These are phyloP conservation scores for Pistacia integerrima DNA, from an alignment of 345 rosid genomes.

Conservation along the genomic window DNA sequence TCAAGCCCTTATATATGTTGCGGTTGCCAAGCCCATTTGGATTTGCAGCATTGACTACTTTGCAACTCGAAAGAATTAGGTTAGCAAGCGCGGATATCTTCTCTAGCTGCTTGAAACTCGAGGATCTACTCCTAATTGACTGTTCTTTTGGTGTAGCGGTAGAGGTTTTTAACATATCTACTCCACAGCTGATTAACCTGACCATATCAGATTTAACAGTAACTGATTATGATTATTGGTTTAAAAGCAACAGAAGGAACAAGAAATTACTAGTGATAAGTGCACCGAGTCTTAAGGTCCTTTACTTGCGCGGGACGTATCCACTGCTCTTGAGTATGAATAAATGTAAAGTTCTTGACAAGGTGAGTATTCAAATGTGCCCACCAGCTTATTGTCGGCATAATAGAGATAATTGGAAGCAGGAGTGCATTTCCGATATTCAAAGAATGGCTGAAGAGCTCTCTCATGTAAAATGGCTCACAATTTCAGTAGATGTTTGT, in stretches of 20 bases:
- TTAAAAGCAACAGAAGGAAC: neutral
- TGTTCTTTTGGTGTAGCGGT: neutral
- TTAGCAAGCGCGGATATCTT: neutral
- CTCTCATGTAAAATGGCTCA: neutral
- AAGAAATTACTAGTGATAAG: neutral
- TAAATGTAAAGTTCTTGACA: neutral
- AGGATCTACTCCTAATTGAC: neutral
- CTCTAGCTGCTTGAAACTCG: neutral
- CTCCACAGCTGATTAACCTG: neutral
- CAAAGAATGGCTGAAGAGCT: neutral
- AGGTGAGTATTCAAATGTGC: neutral
- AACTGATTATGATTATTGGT: no score
- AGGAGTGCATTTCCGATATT: neutral
- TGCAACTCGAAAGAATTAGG: no score
- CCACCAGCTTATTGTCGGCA: neutral
- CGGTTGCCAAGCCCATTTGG: no score
- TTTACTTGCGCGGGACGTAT: neutral
- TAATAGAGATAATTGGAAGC: neutral
- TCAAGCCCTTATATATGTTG: no score
- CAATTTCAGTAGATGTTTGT: neutral
- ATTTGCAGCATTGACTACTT: no score
- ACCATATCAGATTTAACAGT: neutral
- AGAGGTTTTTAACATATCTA: neutral
- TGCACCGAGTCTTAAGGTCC: neutral
- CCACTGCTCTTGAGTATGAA: neutral